Conservation (phyloP, 2,329 filamentous ascomycete genomes). For the Aspergillus uvarum region DNA sequence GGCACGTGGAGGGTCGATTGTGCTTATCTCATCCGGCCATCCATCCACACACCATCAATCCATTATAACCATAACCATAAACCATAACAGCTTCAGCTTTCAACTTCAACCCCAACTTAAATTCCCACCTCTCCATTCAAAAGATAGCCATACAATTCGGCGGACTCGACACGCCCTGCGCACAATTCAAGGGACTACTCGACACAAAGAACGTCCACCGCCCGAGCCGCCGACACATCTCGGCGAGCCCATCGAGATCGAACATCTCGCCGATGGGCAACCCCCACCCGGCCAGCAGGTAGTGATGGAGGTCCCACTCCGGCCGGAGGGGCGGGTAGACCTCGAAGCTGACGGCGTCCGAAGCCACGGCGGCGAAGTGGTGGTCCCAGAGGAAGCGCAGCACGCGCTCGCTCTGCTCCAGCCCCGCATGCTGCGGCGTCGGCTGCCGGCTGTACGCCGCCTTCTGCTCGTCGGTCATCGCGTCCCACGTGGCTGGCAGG, state of each 20-base stretch:
- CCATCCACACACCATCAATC: not conserved
- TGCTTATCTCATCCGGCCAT: not conserved
- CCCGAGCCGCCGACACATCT: slow-evolving; percentile 31
- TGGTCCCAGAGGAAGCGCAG: slow-evolving; percentile 61
- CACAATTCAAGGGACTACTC: slow-evolving; percentile 42
- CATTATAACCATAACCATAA: no score
- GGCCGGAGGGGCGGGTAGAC: slow-evolving; percentile 43
- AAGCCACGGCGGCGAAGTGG: slow-evolving; percentile 59
- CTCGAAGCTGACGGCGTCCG: slow-evolving; percentile 61
- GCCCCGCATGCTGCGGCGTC: slow-evolving; percentile 35
- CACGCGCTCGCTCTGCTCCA: slow-evolving; percentile 43
- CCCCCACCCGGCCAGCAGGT: slow-evolving; percentile 39
- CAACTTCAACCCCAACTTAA: no score
- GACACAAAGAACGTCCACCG: slow-evolving; percentile 42
- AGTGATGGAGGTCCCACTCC: slow-evolving; percentile 39
- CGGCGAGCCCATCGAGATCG: slow-evolving; percentile 39
- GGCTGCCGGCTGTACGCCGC: slow-evolving; percentile 32
- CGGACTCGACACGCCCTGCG: slow-evolving; percentile 42
- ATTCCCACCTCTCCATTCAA: slow-evolving; percentile 15
- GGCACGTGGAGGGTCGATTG: not conserved
- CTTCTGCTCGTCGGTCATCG: slow-evolving; percentile 30
- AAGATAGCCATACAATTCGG: slow-evolving; percentile 48
- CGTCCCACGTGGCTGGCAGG: slow-evolving; percentile 35
- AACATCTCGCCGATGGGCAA: slow-evolving; percentile 44
- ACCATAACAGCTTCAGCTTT: no score